phyloP scores from a whole-genome alignment of 2,329 filamentous ascomycete genomes.

The Colletotrichum sp. region DNA sequence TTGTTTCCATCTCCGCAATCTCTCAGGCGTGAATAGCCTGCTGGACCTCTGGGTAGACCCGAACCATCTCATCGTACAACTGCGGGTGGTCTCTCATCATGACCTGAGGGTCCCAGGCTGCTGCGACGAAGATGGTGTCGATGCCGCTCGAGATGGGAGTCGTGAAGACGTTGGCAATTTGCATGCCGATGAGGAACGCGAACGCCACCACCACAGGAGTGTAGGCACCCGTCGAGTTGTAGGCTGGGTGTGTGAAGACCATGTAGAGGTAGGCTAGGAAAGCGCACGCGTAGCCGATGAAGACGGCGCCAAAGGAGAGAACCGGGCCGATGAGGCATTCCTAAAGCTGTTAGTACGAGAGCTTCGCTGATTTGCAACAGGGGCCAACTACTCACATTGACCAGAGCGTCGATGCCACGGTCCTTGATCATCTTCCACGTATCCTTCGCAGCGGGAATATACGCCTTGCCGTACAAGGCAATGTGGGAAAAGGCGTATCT shows the following conservation, averaged over 20 bases:
- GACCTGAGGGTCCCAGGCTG: conserved; percentile 73
- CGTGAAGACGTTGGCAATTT: conserved; percentile 89
- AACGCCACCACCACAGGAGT: conserved; percentile 84
- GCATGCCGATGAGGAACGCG: conserved; percentile 86
- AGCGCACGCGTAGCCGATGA: conserved; percentile 83
- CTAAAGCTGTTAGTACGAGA: conserved; percentile 24
- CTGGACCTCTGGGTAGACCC: conserved; percentile 85
- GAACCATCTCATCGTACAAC: conserved; percentile 78
- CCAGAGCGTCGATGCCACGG: conserved; percentile 86
- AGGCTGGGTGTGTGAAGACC: conserved; percentile 77
- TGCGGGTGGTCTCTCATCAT: conserved; percentile 83
- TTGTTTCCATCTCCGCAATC: not conserved
- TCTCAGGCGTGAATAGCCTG: conserved; percentile 71
- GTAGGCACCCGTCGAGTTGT: conserved; percentile 72
- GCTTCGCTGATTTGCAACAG: not conserved
- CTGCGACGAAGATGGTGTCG: conserved; percentile 88
- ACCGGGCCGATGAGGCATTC: conserved; percentile 83
- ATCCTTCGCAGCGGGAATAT: conserved; percentile 85
- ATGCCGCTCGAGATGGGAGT: conserved; percentile 88
- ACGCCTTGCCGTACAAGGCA: conserved; percentile 88
- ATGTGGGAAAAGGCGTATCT: conserved; percentile 93
- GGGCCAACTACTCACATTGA: conserved; percentile 61
- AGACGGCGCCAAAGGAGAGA: conserved; percentile 78
- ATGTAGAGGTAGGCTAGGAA: conserved; percentile 89
- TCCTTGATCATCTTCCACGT: conserved; percentile 93